Conservation (phyloP, 1,284 basidiomycete genomes). For the Coniophora puteana region DNA sequence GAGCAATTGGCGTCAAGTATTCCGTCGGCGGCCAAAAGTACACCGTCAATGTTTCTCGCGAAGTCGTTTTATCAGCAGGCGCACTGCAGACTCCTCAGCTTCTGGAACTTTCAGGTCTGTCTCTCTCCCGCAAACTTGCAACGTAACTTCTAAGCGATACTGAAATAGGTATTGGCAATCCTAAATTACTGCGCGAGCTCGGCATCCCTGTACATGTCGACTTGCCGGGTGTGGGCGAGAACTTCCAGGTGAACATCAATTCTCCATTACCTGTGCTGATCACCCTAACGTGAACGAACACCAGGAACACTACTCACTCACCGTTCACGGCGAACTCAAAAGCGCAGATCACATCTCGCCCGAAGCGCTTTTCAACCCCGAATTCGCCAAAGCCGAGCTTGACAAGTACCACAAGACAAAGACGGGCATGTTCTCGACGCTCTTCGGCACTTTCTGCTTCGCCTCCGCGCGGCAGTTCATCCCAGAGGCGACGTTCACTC, state of each 20-base stretch:
- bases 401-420: not conserved
- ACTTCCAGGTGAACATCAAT: slow-evolving; percentile 26
- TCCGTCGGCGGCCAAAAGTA: not conserved
- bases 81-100: slow-evolving; percentile 17
- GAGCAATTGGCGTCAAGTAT: not conserved
- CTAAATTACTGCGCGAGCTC: not conserved
- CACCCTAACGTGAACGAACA: too few relatives aligned
- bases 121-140: slow-evolving; percentile 10
- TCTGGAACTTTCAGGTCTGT: slow-evolving; percentile 25
- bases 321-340: not conserved
- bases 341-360: not conserved
- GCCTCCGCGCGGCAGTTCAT: not conserved
- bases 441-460: not conserved
- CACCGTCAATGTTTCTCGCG: not conserved
- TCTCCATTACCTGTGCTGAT: too few relatives aligned
- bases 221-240: slow-evolving; percentile 25
- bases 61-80: slow-evolving; percentile 18
- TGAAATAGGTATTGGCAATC: not conserved
- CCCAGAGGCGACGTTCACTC: not conserved
- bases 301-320: too few relatives aligned
- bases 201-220: slow-evolving; percentile 17
- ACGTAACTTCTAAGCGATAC: not conserved
- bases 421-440: not conserved
- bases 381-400: not conserved
- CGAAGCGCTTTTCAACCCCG: not conserved